Evolutionary conservation across 495 filamentous ascomycete species (phyloP).

Genomic region (Hyaloscypha hepaticicola): DNA sequence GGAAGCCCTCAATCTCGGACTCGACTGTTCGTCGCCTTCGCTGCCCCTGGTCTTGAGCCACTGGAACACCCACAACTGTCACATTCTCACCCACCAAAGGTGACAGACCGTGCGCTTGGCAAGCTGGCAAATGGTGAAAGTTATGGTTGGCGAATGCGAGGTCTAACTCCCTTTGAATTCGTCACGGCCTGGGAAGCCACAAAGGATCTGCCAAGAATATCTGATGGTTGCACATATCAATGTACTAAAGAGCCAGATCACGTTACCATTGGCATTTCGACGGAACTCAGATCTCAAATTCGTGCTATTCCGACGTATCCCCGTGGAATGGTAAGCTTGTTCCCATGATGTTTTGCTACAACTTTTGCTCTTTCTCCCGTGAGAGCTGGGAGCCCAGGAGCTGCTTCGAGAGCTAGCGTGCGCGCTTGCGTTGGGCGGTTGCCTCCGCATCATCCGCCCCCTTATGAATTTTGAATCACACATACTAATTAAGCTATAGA

Average conservation of each 20-base stretch:
- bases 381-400: too few species aligned
- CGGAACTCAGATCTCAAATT: constrained; percentile 35
- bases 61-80: constrained; percentile 55
- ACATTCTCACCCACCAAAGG: constrained; percentile 53
- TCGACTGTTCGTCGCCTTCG: constrained; percentile 63
- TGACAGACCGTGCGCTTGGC: constrained; percentile 46
- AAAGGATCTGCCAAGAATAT: constrained; percentile 58
- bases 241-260: constrained; percentile 67
- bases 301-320: constrained; percentile 45
- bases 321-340: constrained; percentile 42
- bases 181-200: constrained; percentile 49
- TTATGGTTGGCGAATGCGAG: constrained; percentile 52
- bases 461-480: too few species aligned
- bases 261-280: constrained; percentile 39
- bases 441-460: too few species aligned
- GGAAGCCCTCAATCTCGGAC: constrained; percentile 61
- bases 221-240: constrained; percentile 50
- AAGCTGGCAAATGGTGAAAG: constrained; percentile 56
- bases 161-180: constrained; percentile 55
- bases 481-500: too few species aligned
- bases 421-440: too few species aligned
- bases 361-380: too few species aligned
- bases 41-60: constrained; percentile 58
- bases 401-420: too few species aligned
- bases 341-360: too few species aligned